Conservation (phyloP, 805 yeast genomes). For the Torulaspora delbrueckii region DNA sequence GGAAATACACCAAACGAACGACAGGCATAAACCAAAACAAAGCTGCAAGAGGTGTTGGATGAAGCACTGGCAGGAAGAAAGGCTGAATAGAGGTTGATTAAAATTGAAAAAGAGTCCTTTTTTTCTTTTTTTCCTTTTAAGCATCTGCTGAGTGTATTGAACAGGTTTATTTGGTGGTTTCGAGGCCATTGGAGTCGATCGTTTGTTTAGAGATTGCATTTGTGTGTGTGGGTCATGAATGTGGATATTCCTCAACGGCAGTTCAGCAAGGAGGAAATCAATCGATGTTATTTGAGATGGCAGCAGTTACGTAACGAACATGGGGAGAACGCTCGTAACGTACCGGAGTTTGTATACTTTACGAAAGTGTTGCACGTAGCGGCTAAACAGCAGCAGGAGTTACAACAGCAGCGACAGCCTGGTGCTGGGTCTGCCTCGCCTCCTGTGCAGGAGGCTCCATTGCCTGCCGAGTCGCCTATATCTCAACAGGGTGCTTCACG, state of each 20-base stretch:
- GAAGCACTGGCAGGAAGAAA: not conserved
- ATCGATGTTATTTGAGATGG: slow-evolving; percentile 37
- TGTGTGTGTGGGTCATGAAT: slow-evolving; percentile 15
- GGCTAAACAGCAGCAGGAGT: slow-evolving; percentile 34
- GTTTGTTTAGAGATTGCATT: not conserved
- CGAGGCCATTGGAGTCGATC: not conserved
- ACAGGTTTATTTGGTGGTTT: not conserved
- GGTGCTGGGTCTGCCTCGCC: not conserved
- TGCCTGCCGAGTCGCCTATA: not conserved
- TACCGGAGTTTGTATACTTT: slow-evolving; percentile 35
- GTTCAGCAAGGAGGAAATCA: slow-evolving; percentile 35
- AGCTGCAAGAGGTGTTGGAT: not conserved
- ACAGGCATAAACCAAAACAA: not conserved
- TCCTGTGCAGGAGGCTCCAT: not conserved
- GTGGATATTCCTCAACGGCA: slow-evolving; percentile 32
- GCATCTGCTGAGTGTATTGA: not conserved
- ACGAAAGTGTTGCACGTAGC: slow-evolving; percentile 35
- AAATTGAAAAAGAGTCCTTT: not conserved
- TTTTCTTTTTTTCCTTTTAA: not conserved
- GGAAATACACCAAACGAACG: not conserved
- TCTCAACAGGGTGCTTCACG: not conserved
- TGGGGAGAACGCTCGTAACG: slow-evolving; percentile 34
- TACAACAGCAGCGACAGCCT: slow-evolving; percentile 21
- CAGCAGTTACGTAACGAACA: slow-evolving; percentile 36
- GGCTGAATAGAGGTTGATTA: not conserved